These are phyloP conservation scores for Basipetospora chlamydospora DNA, from an alignment of 2,329 filamentous ascomycete genomes.

Conservation along the genomic window DNA sequence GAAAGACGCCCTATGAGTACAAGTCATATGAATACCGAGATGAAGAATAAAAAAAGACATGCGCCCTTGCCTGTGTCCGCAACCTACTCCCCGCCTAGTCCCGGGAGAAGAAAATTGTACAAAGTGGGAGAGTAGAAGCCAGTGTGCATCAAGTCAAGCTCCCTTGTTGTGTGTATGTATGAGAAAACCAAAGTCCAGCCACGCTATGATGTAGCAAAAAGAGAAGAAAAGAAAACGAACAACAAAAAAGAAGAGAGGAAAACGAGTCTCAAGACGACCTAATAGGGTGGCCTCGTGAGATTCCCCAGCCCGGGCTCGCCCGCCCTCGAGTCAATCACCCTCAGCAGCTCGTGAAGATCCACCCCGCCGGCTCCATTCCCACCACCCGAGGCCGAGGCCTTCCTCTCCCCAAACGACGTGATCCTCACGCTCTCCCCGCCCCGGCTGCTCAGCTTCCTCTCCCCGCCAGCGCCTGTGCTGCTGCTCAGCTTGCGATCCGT, in stretches of 20 bases:
- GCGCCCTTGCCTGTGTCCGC: no score
- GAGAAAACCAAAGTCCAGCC: no score
- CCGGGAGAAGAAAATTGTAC: no score
- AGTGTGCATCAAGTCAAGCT: no score
- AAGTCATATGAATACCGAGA: no score
- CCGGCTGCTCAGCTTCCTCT: conserved; percentile 26
- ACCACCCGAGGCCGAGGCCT: conserved; percentile 6
- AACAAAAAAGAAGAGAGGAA: background rate
- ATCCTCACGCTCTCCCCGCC: conserved; percentile 23
- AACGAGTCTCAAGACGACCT: conserved; percentile 6
- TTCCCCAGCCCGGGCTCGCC: conserved; percentile 31
- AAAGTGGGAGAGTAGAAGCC: no score
- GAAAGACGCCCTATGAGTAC: no score
- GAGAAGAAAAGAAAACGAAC: no score
- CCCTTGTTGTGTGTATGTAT: no score
- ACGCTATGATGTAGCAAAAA: no score
- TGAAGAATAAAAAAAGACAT: no score
- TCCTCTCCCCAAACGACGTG: conserved; percentile 18
- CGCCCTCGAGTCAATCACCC: conserved; percentile 33
- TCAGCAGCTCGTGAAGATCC: conserved; percentile 34
- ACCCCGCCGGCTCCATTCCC: conserved; percentile 15
- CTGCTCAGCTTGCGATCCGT: conserved; percentile 5
- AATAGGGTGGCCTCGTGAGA: conserved; percentile 35
- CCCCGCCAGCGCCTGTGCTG: conserved; percentile 1
- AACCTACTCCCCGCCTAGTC: no score